Conservation (phyloP, 2,329 filamentous ascomycete species). For the Dothistroma pini region DNA sequence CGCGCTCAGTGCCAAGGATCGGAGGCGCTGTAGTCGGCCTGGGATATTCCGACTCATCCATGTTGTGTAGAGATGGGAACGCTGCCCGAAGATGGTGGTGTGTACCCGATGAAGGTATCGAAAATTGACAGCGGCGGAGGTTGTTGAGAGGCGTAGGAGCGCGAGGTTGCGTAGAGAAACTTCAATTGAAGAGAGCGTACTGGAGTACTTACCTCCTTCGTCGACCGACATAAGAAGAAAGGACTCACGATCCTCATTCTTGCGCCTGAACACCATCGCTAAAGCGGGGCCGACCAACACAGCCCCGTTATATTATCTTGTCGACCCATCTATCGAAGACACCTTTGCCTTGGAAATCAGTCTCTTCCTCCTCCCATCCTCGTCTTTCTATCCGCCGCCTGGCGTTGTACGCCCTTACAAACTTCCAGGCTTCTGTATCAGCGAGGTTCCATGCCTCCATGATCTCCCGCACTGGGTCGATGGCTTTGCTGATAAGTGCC, state of each 20-base stretch:
- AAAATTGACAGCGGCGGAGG: too few species aligned
- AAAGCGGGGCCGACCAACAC: neutral
- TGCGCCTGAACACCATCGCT: constrained; percentile 12
- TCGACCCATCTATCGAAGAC: constrained; percentile 38
- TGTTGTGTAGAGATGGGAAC: neutral
- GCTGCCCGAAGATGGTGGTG: neutral
- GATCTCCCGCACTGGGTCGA: constrained; percentile 38
- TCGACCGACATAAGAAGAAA: too few species aligned
- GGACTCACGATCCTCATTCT: neutral
- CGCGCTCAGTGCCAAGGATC: neutral
- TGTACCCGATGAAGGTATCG: too few species aligned
- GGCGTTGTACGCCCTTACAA: constrained; percentile 65
- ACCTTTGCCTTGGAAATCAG: constrained; percentile 58
- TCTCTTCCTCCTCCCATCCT: constrained; percentile 68
- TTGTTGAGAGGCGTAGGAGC: too few species aligned
- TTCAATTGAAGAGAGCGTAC: too few species aligned
- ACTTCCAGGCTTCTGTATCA: constrained; percentile 75
- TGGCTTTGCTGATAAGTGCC: constrained; percentile 12
- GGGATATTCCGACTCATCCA: neutral
- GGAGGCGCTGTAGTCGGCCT: neutral
- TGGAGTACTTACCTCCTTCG: too few species aligned
- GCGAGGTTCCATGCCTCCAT: constrained; percentile 57
- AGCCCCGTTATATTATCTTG: constrained; percentile 13
- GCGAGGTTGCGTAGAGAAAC: too few species aligned
- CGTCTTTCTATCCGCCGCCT: constrained; percentile 59